Conservation (phyloP, 345 rosid genomes). For the Dimocarpus longan region DNA sequence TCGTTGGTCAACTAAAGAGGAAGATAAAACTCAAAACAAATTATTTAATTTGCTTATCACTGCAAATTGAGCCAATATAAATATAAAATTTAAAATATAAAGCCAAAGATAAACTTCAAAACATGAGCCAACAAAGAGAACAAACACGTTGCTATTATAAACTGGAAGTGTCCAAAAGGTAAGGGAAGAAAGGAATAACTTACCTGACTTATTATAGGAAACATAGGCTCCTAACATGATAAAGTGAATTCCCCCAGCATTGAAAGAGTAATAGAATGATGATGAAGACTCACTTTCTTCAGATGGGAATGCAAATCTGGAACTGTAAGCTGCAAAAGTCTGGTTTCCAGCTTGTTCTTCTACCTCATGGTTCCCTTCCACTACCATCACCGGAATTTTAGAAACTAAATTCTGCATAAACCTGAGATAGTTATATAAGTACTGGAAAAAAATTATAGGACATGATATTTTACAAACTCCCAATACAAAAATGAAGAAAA, state of each 20-base stretch:
- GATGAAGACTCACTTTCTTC: constrained; percentile 42
- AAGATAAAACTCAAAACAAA: neutral
- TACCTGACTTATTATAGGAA: constrained; percentile 62
- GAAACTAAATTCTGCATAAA: constrained; percentile 39
- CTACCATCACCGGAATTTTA: constrained; percentile 43
- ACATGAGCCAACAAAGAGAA: neutral
- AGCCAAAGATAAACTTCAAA: neutral
- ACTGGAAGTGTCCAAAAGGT: neutral
- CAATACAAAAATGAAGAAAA: neutral
- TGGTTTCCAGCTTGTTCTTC: constrained; percentile 37
- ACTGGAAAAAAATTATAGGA: neutral
- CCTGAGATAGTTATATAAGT: constrained; percentile 20
- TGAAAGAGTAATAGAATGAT: constrained; percentile 61
- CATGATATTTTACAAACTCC: neutral
- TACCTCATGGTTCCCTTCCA: constrained; percentile 48
- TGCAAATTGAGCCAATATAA: neutral
- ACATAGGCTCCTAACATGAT: constrained; percentile 85
- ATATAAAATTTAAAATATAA: neutral
- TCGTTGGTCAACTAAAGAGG: constrained; percentile 4
- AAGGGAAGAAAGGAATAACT: neutral
- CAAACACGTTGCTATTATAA: neutral
- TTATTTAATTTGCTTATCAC: neutral
- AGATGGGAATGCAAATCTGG: constrained; percentile 46
- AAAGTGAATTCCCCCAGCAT: constrained; percentile 94
- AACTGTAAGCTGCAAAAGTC: constrained; percentile 42